Conservation (phyloP, 2,329 filamentous ascomycete genomes). For the Sclerotinia glacialis region DNA sequence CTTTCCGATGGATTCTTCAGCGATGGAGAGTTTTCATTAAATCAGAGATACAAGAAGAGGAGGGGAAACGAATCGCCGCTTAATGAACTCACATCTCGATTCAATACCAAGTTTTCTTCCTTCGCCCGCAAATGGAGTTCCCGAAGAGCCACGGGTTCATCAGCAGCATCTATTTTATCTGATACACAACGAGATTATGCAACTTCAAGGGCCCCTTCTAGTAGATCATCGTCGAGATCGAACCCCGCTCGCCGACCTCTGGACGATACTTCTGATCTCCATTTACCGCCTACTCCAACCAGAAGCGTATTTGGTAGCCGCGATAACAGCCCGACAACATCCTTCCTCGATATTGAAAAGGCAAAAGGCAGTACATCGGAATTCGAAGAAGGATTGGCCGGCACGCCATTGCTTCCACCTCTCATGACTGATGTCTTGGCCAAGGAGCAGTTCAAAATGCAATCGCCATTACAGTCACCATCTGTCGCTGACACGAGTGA, state of each 20-base stretch:
- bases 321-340: constrained; percentile 47
- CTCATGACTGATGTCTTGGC: constrained; percentile 58
- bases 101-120: constrained; percentile 58
- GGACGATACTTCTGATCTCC: constrained; percentile 49
- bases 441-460: constrained; percentile 52
- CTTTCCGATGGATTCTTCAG: constrained; percentile 60
- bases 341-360: constrained; percentile 51
- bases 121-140: constrained; percentile 54
- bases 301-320: constrained; percentile 60
- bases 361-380: constrained; percentile 50
- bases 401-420: constrained; percentile 82
- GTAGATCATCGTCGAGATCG: constrained; percentile 76
- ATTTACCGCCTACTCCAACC: constrained; percentile 59
- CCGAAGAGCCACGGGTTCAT: constrained; percentile 43
- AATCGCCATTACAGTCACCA: constrained; percentile 85
- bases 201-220: constrained; percentile 62
- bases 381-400: constrained; percentile 62
- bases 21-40: constrained; percentile 55
- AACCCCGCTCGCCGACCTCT: constrained; percentile 50
- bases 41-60: constrained; percentile 54
- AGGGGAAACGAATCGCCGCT: constrained; percentile 59
- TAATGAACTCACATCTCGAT: constrained; percentile 60
- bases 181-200: constrained; percentile 33
- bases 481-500: constrained; percentile 59
- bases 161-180: constrained; percentile 28